These are phyloP conservation scores for Phialocephala subalpina DNA, from an alignment of 2,329 filamentous ascomycete genomes.

Conservation along the genomic window DNA sequence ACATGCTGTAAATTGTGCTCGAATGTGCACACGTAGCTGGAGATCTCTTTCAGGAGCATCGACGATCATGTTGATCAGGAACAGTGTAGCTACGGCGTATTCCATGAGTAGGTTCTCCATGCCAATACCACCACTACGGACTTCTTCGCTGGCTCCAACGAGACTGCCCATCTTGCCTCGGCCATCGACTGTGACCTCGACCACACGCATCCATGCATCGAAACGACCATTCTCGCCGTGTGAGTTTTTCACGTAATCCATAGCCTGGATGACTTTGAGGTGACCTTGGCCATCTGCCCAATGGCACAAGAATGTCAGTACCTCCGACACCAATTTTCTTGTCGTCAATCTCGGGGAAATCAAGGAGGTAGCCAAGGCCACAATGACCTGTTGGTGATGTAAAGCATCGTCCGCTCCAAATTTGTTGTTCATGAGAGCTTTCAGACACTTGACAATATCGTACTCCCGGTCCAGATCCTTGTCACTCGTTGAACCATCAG, in stretches of 20 bases:
- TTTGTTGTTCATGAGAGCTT: slow-evolving; percentile 99
- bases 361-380: slow-evolving; percentile 85
- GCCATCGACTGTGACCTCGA: slow-evolving; percentile 96
- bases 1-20: slow-evolving; percentile 94
- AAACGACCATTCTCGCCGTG: slow-evolving; percentile 94
- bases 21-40: slow-evolving; percentile 90
- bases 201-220: slow-evolving; percentile 98
- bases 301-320: slow-evolving; percentile 94
- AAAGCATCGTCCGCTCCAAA: slow-evolving; percentile 97
- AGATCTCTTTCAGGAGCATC: slow-evolving; percentile 90
- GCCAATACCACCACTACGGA: slow-evolving; percentile 93
- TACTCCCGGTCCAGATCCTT: slow-evolving; percentile 81
- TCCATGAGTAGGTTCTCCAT: slow-evolving; percentile 99
- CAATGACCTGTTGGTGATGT: slow-evolving; percentile 86
- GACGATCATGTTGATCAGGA: slow-evolving; percentile 95
- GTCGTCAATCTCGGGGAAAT: slow-evolving; percentile 91
- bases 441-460: slow-evolving; percentile 96
- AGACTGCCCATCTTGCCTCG: slow-evolving; percentile 98
- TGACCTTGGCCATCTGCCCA: slow-evolving; percentile 92
- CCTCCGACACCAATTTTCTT: slow-evolving; percentile 93
- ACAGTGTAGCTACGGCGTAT: slow-evolving; percentile 93
- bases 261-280: slow-evolving; percentile 88
- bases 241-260: slow-evolving; percentile 89
- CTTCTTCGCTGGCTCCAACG: slow-evolving; percentile 95
- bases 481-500: slow-evolving; percentile 62